A percentile compares a stretch with the other conserved stretches of the same genome.
These are phyloP conservation scores for Cyclotella atomus DNA, from an alignment of 108 stramenopile species.

Conservation along the genomic window DNA sequence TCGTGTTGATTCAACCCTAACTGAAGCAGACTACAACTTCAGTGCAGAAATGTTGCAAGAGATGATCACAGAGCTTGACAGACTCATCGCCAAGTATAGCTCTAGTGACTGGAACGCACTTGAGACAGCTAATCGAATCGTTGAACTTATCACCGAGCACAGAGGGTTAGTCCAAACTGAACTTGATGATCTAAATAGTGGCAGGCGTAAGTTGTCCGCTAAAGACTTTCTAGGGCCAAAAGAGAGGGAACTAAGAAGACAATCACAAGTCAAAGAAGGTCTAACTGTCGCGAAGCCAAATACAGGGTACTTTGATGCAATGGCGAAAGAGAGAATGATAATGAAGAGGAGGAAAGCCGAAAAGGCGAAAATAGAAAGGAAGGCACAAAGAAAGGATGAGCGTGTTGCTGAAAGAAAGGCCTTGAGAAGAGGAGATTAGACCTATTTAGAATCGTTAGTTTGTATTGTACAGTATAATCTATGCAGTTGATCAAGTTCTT, in stretches of 20 bases:
- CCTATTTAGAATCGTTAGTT: too few species aligned
- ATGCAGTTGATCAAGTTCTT: too few species aligned
- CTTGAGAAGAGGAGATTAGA: too few species aligned
- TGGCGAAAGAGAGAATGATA: neutral
- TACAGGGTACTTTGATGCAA: slow-evolving; percentile 12
- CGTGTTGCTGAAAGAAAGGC: neutral
- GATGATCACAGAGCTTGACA: slow-evolving; percentile 34
- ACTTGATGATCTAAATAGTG: slow-evolving; percentile 27
- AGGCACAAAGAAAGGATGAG: neutral
- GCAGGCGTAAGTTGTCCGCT: slow-evolving; percentile 15
- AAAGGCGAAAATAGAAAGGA: too few species aligned
- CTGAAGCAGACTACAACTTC: neutral
- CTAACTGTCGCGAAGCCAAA: neutral
- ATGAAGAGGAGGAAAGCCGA: neutral
- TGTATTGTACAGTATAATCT: too few species aligned
- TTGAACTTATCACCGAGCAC: slow-evolving; percentile 35
- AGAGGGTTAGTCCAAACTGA: slow-evolving; percentile 20
- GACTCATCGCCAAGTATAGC: slow-evolving; percentile 40
- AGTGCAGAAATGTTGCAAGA: slow-evolving; percentile 12
- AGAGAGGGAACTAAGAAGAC: slow-evolving; percentile 9
- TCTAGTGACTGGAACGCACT: slow-evolving; percentile 28
- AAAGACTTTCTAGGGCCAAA: slow-evolving; percentile 30
- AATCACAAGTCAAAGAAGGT: neutral
- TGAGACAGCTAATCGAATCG: slow-evolving; percentile 35
- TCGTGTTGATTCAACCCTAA: neutral